These are phyloP conservation scores for Metschnikowia amazonensis DNA, from an alignment of 805 yeast species.

Conservation along the genomic window DNA sequence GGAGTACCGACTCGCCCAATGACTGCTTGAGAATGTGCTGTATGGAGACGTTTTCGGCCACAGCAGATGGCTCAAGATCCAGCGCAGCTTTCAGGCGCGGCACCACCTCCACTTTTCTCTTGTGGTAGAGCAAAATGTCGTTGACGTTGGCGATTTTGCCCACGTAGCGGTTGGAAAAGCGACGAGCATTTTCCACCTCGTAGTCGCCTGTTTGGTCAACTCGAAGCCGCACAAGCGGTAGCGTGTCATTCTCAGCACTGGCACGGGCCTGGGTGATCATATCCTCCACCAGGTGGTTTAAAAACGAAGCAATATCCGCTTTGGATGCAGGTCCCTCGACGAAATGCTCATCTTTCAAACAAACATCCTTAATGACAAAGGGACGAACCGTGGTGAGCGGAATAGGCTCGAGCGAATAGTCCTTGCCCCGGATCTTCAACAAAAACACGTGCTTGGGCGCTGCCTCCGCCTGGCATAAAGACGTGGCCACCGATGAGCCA, in stretches of 20 bases:
- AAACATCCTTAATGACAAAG: constrained; percentile 66
- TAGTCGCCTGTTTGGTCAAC: constrained; percentile 90
- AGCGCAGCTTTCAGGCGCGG: constrained; percentile 8
- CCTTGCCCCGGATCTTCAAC: constrained; percentile 56
- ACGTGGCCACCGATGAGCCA: constrained; percentile 92
- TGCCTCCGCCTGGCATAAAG: constrained; percentile 81
- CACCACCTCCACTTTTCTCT: constrained; percentile 33
- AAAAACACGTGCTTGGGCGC: constrained; percentile 71
- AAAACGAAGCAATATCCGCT: constrained; percentile 55
- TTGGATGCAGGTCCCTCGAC: constrained; percentile 59
- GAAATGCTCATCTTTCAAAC: constrained; percentile 50
- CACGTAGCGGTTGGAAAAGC: constrained; percentile 86
- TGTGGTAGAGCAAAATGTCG: constrained; percentile 72
- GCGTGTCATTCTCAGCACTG: constrained; percentile 7
- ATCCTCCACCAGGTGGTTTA: constrained; percentile 60
- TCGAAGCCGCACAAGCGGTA: constrained; percentile 76
- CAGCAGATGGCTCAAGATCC: constrained; percentile 3
- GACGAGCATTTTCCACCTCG: constrained; percentile 85
- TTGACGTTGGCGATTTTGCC: constrained; percentile 90
- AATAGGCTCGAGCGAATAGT: constrained; percentile 56
- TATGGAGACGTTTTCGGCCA: constrained; percentile 24
- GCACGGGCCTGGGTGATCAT: constrained; percentile 55
- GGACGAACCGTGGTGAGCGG: constrained; percentile 74
- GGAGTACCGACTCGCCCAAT: constrained; percentile 58
- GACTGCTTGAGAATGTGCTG: constrained; percentile 61